Evolutionary conservation across 2,329 filamentous ascomycete species (phyloP).

Genomic region (Bipolaris cookei): DNA sequence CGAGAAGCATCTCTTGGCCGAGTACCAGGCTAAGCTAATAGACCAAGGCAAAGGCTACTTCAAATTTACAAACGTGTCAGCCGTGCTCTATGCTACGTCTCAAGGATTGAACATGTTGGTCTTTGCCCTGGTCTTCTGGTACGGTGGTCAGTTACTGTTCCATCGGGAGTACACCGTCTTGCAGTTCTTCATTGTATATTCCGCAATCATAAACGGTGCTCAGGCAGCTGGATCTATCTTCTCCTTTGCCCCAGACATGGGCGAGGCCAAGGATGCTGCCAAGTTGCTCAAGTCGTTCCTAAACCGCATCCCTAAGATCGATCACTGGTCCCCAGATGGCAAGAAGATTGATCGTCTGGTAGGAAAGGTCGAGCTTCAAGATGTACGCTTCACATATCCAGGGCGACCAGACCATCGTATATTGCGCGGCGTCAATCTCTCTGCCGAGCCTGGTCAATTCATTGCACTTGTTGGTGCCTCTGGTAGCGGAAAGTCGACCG

Average conservation of each 20-base stretch:
- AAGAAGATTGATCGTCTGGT: slow-evolving; percentile 59
- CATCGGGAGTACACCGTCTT: slow-evolving; percentile 68
- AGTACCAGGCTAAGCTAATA: slow-evolving; percentile 75
- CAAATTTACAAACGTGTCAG: slow-evolving; percentile 76
- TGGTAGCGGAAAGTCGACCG: slow-evolving; percentile 93
- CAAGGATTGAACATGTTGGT: slow-evolving; percentile 71
- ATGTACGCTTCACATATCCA: slow-evolving; percentile 94
- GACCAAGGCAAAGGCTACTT: slow-evolving; percentile 73
- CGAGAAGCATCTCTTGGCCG: slow-evolving; percentile 76
- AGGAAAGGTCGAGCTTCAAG: slow-evolving; percentile 84
- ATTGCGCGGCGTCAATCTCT: slow-evolving; percentile 79
- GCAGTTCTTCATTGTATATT: slow-evolving; percentile 93
- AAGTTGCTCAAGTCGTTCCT: slow-evolving; percentile 81
- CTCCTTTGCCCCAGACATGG: slow-evolving; percentile 95
- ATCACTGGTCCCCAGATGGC: slow-evolving; percentile 51
- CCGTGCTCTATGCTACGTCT: slow-evolving; percentile 79
- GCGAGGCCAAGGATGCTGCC: slow-evolving; percentile 87
- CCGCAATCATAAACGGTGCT: slow-evolving; percentile 84
- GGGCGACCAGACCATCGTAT: slow-evolving; percentile 92
- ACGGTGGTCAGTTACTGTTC: slow-evolving; percentile 44
- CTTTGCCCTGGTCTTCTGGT: slow-evolving; percentile 49
- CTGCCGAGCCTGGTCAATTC: slow-evolving; percentile 78
- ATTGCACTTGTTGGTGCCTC: slow-evolving; percentile 91
- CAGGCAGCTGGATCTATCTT: slow-evolving; percentile 94
- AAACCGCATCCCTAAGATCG: slow-evolving; percentile 78